Base-by-base conservation (phyloP, 2,329 filamentous ascomycete genomes). In the Atkinsonella hypoxylon region DNA sequence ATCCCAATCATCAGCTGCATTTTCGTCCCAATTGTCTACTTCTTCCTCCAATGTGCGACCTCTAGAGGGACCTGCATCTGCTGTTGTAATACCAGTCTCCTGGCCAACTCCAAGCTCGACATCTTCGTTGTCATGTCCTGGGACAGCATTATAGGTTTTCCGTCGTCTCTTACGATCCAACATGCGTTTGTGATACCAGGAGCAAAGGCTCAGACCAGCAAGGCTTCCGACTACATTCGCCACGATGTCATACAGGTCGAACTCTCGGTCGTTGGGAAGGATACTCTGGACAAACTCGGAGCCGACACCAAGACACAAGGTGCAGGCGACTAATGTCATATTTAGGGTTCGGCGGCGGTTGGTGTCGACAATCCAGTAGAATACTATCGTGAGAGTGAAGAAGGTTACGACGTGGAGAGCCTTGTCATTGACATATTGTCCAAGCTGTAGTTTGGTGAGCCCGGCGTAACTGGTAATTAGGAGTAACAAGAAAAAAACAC, bases 331-430 rank as follows among this genome's bases (percentile, higher is more conserved):
- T 26, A 96, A 72, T 13, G 90, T 95, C 56, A 95, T 71, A 67
- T 98, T 85, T 46, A 95, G 73, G 18, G 82, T 85, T 58, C 91
- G 87, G 48, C 91, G 83, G 55, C 93, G 87, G 55, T 83, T 85
- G 48, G 89, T 94, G 66, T 98, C 93, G 60, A 96, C 71, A 64
- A 96, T 87, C 89, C 93, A 98, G 79, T 98, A 98, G 76, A 97
- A 97, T 58, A 79, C 71, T 56, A 87, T 69, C 15, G 91, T 95
- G 49, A 98, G 78, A 57, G 88, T 64, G 75, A 97, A 95, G 74
- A 98, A 97, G 60, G 87, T 90, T 52, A 89, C 55, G 59, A 87
- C 77, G 69, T 97, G 93, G 30, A 97, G 77, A 61, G 86, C 73
- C 69, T 98, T 97, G 77, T 96, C 90, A 73, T 94, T 89, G 64